A percentile compares a stretch with the other conserved stretches of the same genome.
Conservation (phyloP, 2,329 filamentous ascomycete species). For the Aureobasidium sp. region DNA sequence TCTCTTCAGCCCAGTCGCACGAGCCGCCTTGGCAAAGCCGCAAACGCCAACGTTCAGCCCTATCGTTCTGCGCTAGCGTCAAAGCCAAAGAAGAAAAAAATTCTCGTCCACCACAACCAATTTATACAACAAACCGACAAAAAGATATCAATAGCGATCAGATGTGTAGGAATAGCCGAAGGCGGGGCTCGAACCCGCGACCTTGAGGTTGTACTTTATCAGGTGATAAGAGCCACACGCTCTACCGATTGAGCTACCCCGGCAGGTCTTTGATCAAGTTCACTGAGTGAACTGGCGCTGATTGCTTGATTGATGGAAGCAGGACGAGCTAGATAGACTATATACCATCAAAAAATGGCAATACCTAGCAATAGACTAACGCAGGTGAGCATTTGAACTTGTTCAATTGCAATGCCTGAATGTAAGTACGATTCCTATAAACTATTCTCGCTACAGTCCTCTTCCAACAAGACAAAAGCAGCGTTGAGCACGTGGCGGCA, state of each 20-base stretch:
- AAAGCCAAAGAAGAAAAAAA: background rate
- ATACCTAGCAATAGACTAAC: too few species aligned
- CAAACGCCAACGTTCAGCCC: background rate
- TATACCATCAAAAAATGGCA: background rate
- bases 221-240: slow-evolving; percentile 38
- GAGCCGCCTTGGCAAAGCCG: background rate
- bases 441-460: too few species aligned
- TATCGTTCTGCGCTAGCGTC: background rate
- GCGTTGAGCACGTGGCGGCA: too few species aligned
- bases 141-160: background rate
- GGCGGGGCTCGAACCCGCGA: slow-evolving; percentile 14
- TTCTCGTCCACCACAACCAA: background rate
- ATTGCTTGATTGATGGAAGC: background rate
- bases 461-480: too few species aligned
- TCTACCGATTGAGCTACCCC: slow-evolving; percentile 44
- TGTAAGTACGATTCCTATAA: too few species aligned
- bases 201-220: slow-evolving; percentile 9
- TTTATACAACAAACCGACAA: background rate
- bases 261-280: slow-evolving; percentile 23
- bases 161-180: slow-evolving; percentile 7
- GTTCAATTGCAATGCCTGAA: too few species aligned
- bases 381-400: too few species aligned
- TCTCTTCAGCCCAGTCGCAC: background rate
- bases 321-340: background rate
- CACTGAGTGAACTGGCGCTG: slow-evolving; percentile 6